These are phyloP conservation scores for Tremella yokohamensis DNA, from an alignment of 768 basidiomycete species.

Conservation along the genomic window DNA sequence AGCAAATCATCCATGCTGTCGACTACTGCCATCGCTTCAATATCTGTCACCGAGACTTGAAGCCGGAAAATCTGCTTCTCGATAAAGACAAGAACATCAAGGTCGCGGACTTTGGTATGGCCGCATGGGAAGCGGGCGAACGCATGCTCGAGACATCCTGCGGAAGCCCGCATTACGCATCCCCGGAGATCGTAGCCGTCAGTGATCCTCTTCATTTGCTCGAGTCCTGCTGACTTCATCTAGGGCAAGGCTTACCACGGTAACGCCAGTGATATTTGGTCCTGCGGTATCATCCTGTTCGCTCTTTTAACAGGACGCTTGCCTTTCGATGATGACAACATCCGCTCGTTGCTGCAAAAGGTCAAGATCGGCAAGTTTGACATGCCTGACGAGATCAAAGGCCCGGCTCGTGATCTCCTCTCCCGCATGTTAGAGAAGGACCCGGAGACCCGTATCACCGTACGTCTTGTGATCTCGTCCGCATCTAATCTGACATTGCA, in stretches of 20 bases:
- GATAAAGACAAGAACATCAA: constrained; percentile 82
- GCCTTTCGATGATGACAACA: constrained; percentile 91
- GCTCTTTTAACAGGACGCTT: constrained; percentile 79
- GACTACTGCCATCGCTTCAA: constrained; percentile 93
- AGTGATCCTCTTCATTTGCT: constrained; percentile 15
- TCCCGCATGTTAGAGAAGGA: constrained; percentile 75
- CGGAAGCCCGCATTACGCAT: constrained; percentile 92
- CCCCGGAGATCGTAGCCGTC: constrained; percentile 74
- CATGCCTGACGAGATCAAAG: constrained; percentile 69
- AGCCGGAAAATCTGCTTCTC: constrained; percentile 88
- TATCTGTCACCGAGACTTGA: constrained; percentile 88
- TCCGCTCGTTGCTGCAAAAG: constrained; percentile 70
- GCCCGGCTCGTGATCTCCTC: constrained; percentile 71
- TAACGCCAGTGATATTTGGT: constrained; percentile 89
- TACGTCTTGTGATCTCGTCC: constrained; percentile 22
- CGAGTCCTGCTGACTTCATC: constrained; percentile 9
- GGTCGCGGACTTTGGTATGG: constrained; percentile 97
- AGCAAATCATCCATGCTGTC: constrained; percentile 86
- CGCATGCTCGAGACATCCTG: constrained; percentile 75
- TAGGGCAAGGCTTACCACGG: constrained; percentile 79
- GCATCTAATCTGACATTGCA: constrained; percentile 10
- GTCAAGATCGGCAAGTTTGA: constrained; percentile 69
- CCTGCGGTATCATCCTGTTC: constrained; percentile 87
- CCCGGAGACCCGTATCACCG: constrained; percentile 68
- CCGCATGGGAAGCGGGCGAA: constrained; percentile 72